phyloP scores from a whole-genome alignment of 208 protist species.

The Wallacemonas sp. region DNA sequence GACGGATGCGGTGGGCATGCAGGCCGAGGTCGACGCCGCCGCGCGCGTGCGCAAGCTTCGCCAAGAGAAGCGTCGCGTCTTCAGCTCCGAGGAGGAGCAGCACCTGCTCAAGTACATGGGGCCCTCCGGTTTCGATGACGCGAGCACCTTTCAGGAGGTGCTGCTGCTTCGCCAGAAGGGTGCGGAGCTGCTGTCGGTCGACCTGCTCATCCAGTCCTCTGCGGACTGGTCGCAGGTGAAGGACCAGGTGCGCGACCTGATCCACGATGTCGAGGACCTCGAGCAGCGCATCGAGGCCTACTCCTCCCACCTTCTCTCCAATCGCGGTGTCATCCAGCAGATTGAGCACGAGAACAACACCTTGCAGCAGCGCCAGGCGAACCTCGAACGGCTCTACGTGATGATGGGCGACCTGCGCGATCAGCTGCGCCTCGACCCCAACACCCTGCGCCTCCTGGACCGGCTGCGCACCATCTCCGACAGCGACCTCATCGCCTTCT shows the following conservation, averaged over 20 bases:
- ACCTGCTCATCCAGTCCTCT: constrained; percentile 59
- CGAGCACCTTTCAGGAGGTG: constrained; percentile 62
- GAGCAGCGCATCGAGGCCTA: constrained; percentile 78
- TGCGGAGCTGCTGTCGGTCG: constrained; percentile 72
- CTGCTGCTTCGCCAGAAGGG: constrained; percentile 72
- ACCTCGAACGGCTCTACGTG: constrained; percentile 66
- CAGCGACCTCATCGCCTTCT: constrained; percentile 53
- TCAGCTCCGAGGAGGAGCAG: constrained; percentile 72
- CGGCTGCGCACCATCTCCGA: constrained; percentile 49
- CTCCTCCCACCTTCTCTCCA: constrained; percentile 73
- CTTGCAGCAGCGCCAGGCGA: constrained; percentile 77
- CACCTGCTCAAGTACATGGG: constrained; percentile 70
- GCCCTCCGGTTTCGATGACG: constrained; percentile 71
- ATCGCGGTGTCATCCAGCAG: constrained; percentile 74
- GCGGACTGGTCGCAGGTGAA: constrained; percentile 55
- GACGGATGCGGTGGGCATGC: constrained; percentile 56
- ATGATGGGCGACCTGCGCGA: constrained; percentile 65
- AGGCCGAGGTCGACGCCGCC: constrained; percentile 70
- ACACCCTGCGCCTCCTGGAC: constrained; percentile 41
- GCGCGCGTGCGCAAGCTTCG: constrained; percentile 70
- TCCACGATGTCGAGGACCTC: constrained; percentile 74
- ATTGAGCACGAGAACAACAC: constrained; percentile 89
- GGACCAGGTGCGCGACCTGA: constrained; percentile 54
- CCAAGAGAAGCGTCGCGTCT: constrained; percentile 62
- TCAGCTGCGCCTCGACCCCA: constrained; percentile 61